phyloP scores from a whole-genome alignment of 2,329 filamentous ascomycete species.

The Dryadomyces sulphureus region DNA sequence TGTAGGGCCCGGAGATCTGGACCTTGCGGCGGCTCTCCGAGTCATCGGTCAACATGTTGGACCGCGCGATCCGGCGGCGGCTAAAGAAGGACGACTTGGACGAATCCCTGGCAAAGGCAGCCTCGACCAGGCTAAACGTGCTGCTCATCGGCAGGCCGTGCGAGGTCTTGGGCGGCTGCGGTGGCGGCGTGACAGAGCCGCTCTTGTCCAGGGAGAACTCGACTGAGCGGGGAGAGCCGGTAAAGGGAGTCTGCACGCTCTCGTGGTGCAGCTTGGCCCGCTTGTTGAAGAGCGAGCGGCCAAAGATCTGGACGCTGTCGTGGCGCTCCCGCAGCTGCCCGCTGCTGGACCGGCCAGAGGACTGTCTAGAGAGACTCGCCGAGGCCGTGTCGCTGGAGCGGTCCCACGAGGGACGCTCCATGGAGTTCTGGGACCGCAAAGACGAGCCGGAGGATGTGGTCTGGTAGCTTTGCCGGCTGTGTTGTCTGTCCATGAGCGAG shows the following conservation, averaged over 20 bases:
- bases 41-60: slow-evolving; percentile 15
- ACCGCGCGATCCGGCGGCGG: slow-evolving; percentile 27
- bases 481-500: slow-evolving; percentile 31
- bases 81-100: slow-evolving; percentile 36
- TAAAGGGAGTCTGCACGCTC: slow-evolving; percentile 30
- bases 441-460: slow-evolving; percentile 41
- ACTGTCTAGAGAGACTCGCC: slow-evolving; percentile 32
- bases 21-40: slow-evolving; percentile 23
- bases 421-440: slow-evolving; percentile 27
- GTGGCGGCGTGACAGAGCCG: slow-evolving; percentile 1
- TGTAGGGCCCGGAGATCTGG: slow-evolving; percentile 48
- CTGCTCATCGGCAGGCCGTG: slow-evolving; percentile 14
- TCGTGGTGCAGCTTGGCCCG: slow-evolving; percentile 36
- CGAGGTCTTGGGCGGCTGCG: slow-evolving; percentile 14
- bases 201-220: slow-evolving; percentile 23
- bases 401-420: slow-evolving; percentile 35
- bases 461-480: slow-evolving; percentile 21
- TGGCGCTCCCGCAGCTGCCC: slow-evolving; percentile 37
- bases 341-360: slow-evolving; percentile 41
- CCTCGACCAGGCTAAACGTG: not conserved
- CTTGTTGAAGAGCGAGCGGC: slow-evolving; percentile 44
- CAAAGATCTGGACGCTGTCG: slow-evolving; percentile 44
- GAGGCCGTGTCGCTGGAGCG: slow-evolving; percentile 23
- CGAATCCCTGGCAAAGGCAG: slow-evolving; percentile 18
- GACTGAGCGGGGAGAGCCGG: slow-evolving; percentile 31